Evolutionary conservation across 177 flowering plant species (phyloP), one percentile per base, ranked within the genome.

Genomic region (Vitis hybrid): DNA sequence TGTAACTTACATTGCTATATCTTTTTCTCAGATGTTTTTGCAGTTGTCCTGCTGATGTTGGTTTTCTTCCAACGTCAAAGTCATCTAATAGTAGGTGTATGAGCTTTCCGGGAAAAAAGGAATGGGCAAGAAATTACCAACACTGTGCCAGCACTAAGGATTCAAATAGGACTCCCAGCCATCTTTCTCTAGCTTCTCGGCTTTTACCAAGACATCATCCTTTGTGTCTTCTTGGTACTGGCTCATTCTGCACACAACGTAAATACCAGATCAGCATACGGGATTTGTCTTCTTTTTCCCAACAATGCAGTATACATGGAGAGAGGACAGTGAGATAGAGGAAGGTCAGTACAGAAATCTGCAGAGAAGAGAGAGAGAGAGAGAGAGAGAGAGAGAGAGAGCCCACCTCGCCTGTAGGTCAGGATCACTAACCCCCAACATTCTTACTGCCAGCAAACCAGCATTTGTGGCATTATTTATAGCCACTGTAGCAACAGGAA

Each of bases 401-500:
- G 51, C 51, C 56, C 41, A 94, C 98, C 94, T 90, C 35, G 85
- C 79, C 64, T 77, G 82, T 54, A 95, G 79, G 48, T 83, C 88
- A 24, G 83, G 50, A 72, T 91, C 85, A 51, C 71, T 77, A 59
- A 80, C 73, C 9, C 90, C 97, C 65, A 93, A 73, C 76, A 87
- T 81, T 73, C 94, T 86, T 35, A 88, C 87, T 55, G 98, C 97
- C 53, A 91, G 74, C 57, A 93, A 73, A 69, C 86, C 98, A 10
- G 98, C 98, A 85, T 73, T 73, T 6, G 76, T 67, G 41, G 76
- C 69, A 63, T 91, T 91, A 74, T 93, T 91, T 72, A 95, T 87
- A 20, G 97, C 97, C 69, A 95, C 97, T 2, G 97, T 89, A 55
- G 97, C 98, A 68, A 93, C 98, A 35, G 99, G 97, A 60, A 95